phyloP scores from a whole-genome alignment of 179 eudicot species.

The Silene coronaria region DNA sequence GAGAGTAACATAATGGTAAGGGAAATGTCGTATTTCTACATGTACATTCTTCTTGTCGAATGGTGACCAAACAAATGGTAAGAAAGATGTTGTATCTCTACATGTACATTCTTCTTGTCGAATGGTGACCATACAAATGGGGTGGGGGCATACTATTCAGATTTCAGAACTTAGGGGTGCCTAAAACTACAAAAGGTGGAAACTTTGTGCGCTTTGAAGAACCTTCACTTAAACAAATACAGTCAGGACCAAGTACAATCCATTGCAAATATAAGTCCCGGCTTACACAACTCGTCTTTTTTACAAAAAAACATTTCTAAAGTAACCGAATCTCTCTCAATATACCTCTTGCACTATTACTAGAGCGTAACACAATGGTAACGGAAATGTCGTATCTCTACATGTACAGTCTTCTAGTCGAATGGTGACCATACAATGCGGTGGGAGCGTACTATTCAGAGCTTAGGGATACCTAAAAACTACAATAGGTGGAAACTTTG shows the following conservation, averaged over 20 bases:
- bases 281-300: no score
- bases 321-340: no score
- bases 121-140: neutral
- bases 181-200: neutral
- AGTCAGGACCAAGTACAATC: no score
- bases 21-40: neutral
- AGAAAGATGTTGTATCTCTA: neutral
- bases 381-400: no score
- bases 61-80: neutral
- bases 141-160: neutral
- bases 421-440: no score
- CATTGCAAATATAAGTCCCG: no score
- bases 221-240: neutral
- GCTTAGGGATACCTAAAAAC: neutral
- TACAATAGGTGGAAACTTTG: neutral
- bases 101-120: neutral
- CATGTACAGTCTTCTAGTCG: no score
- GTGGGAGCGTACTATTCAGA: neutral
- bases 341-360: no score
- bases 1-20: neutral
- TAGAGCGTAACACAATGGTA: no score
- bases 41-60: neutral
- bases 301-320: no score
- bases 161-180: neutral
- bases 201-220: neutral